Base-by-base conservation (phyloP, 371 early-diverging fungal species). In the Mortierella sp. region DNA sequence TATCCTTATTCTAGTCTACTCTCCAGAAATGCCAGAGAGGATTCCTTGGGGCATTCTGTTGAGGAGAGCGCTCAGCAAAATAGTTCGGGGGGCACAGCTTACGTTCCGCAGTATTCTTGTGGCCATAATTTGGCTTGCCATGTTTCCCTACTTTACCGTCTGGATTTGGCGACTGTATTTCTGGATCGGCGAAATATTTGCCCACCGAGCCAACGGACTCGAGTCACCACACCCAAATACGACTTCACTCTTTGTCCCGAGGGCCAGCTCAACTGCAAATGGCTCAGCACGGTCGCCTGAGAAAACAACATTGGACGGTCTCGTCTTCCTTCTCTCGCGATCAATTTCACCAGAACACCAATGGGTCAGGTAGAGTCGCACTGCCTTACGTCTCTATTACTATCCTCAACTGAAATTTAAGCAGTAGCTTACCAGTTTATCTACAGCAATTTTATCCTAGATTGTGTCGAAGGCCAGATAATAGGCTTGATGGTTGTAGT, bases 391-490 rank as follows among this genome's bases (percentile, higher is more conserved):
- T 11, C 21, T 26, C 26, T 57, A 4, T 44, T 23, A 14, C 44
- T 16, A 7, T 56, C 9, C 25, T 12, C 51, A 21, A 53, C 21
- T 37, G 37, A 21, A 18, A 53, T 53, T 5, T 53, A 23, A 53
- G 15, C 53, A 53, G 21, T 14, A 50, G 50, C 50, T 50, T 21
- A 50, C 50, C 16, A 18, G 7, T 12, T 30, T 21, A 53, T 52
- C 5, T 23, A 15, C 73, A 92, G 93, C 57, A 77, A 83, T 30
- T 91, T 96, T 67, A 75, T 92, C 15, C 71, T 90, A 29, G 96
- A 96, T 76, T 93, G 95, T 50, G 90, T 96, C 61, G 95, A 97
- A 70, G 97, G 97, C 0, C 93, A 94, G 57, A 87, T 95, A 37
- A 91, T 96, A 52, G 92, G 94, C 2, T 85, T 90, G 37, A 70